Percentiles rank a stretch among this genome's conserved stretches.
Conservation (phyloP, 768 basidiomycete genomes). For the Brasilioporus rufonigricans region DNA sequence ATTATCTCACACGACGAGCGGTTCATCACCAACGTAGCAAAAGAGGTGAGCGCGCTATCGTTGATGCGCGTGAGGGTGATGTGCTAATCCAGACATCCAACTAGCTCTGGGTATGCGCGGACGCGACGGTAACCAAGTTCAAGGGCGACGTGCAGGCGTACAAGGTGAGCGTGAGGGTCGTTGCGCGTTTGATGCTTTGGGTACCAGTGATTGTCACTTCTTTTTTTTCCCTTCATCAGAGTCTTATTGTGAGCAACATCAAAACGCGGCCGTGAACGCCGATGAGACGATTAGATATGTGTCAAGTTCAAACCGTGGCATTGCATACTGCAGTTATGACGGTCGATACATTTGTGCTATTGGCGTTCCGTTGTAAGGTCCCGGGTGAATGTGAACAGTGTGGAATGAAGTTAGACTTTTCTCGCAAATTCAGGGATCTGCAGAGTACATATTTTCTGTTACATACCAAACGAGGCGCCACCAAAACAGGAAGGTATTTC, state of each 20-base stretch:
- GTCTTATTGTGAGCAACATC: slow-evolving; percentile 71
- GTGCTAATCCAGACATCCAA: slow-evolving; percentile 2
- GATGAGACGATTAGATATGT: neutral
- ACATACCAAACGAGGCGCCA: no score
- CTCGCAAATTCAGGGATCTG: no score
- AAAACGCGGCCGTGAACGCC: slow-evolving; percentile 48
- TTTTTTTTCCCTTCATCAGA: slow-evolving; percentile 38
- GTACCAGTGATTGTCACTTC: neutral
- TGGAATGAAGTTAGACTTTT: no score
- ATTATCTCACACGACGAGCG: slow-evolving; percentile 94
- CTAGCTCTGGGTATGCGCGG: slow-evolving; percentile 92
- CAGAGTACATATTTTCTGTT: no score
- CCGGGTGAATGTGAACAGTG: neutral
- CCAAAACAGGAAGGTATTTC: no score
- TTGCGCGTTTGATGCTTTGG: neutral
- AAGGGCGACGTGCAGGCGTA: slow-evolving; percentile 88
- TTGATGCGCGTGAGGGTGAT: neutral
- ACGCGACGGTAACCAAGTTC: slow-evolving; percentile 79
- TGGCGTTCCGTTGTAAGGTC: no score
- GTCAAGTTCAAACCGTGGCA: neutral
- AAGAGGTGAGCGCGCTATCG: slow-evolving; percentile 49
- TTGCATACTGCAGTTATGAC: neutral
- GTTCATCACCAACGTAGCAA: slow-evolving; percentile 88
- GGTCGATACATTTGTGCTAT: neutral
- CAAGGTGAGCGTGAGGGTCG: slow-evolving; percentile 53